Conservation (phyloP, 345 rosid species). For the Cardiospermum halicacabum region DNA sequence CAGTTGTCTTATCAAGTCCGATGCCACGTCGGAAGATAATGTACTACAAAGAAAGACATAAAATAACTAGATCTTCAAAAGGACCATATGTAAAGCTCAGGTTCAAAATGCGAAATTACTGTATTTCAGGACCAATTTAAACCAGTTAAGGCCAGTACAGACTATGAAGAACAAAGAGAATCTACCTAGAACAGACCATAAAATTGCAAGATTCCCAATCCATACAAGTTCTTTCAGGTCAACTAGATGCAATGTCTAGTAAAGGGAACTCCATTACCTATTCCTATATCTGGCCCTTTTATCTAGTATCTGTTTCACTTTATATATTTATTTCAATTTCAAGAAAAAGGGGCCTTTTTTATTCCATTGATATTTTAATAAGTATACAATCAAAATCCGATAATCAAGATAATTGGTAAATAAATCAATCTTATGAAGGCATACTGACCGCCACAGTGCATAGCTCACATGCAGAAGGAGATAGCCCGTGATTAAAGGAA, state of each 20-base stretch:
- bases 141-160: background rate
- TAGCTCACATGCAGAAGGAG: background rate
- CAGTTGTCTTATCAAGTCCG: conserved; percentile 75
- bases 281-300: background rate
- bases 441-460: background rate
- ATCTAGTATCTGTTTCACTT: background rate
- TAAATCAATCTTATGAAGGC: background rate
- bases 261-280: background rate
- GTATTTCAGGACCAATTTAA: background rate
- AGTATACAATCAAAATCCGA: background rate
- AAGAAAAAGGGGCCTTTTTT: background rate
- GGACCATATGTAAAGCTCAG: background rate
- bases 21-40: conserved; percentile 92
- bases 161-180: background rate
- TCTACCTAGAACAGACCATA: background rate
- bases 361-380: background rate
- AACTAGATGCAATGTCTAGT: background rate
- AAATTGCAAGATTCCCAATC: background rate
- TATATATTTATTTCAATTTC: background rate
- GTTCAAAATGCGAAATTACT: conserved; percentile 3
- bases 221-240: background rate
- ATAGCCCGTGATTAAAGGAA: background rate
- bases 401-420: background rate
- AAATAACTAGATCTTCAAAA: conserved; percentile 9
- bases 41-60: conserved; percentile 40